A percentile compares a stretch with the other conserved stretches of the same genome.
Evolutionary conservation across 441 rosid species (phyloP).

Genomic region (Kokia cookei): DNA sequence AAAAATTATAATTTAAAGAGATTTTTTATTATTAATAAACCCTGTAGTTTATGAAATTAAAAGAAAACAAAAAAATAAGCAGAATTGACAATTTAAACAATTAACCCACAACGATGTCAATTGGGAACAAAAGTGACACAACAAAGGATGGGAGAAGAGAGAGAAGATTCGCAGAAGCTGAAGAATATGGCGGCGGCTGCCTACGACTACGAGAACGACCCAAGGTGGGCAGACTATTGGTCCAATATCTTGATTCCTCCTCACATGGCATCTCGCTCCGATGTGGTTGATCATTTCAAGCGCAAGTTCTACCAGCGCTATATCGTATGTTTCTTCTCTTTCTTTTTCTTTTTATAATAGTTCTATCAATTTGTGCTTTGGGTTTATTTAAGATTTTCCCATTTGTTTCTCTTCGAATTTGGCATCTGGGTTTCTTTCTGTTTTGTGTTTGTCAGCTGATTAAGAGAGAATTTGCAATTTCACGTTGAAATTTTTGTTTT

Average conservation of each 20-base stretch:
- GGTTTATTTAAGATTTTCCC: neutral
- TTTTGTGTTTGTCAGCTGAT: neutral
- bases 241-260: constrained; percentile 91
- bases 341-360: neutral
- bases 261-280: constrained; percentile 81
- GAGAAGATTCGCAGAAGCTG: constrained; percentile 77
- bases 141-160: constrained; percentile 47
- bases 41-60: too few relatives aligned
- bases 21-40: too few relatives aligned
- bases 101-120: neutral
- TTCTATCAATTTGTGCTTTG: neutral
- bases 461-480: neutral
- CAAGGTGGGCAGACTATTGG: constrained; percentile 93
- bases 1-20: too few relatives aligned
- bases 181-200: constrained; percentile 83
- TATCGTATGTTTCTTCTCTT: constrained; percentile 41
- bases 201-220: constrained; percentile 84
- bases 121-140: neutral
- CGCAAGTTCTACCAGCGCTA: constrained; percentile 98
- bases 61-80: too few relatives aligned
- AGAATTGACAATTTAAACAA: neutral
- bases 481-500: neutral
- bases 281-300: constrained; percentile 83
- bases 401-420: neutral
- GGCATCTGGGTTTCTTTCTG: neutral